A percentile compares a stretch with the other conserved stretches of the same genome.
These are phyloP conservation scores for Nemania serpens DNA, from an alignment of 2,329 filamentous ascomycete genomes.

Conservation along the genomic window DNA sequence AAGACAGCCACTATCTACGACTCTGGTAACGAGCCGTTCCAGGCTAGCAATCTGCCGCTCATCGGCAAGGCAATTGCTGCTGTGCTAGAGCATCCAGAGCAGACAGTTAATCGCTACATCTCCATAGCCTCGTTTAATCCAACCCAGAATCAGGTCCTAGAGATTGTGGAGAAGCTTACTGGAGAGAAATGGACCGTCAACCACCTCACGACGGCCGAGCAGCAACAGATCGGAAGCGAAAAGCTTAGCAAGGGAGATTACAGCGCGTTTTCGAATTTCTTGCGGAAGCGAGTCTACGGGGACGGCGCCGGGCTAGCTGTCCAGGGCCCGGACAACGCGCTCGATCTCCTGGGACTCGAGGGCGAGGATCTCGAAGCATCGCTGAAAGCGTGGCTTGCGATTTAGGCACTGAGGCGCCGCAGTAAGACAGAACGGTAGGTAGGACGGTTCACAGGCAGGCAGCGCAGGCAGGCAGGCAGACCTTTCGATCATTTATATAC, in stretches of 20 bases:
- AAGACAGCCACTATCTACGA: conserved; percentile 61
- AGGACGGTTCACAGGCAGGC: background rate
- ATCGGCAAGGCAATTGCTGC: conserved; percentile 58
- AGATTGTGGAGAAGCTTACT: conserved; percentile 56
- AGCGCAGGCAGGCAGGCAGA: background rate
- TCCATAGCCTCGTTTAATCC: conserved; percentile 61
- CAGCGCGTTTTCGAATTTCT: conserved; percentile 37
- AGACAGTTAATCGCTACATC: conserved; percentile 63
- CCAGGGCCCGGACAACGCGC: conserved; percentile 30
- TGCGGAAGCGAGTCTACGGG: conserved; percentile 32
- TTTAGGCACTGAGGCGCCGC: conserved; percentile 1
- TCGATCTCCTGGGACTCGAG: conserved; percentile 34
- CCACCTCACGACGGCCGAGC: conserved; percentile 41
- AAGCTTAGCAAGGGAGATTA: conserved; percentile 49
- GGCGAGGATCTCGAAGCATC: conserved; percentile 35
- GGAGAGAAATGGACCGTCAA: conserved; percentile 56
- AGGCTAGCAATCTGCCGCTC: conserved; percentile 54
- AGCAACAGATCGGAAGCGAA: conserved; percentile 46
- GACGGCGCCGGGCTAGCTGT: conserved; percentile 36
- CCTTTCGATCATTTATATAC: background rate
- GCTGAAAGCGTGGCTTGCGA: conserved; percentile 32
- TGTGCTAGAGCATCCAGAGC: conserved; percentile 52
- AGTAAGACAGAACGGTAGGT: background rate
- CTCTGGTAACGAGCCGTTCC: conserved; percentile 57
- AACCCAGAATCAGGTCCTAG: conserved; percentile 62